Base-by-base conservation (phyloP, 176 grass and related monocot species). In the Carex myosuroides region DNA sequence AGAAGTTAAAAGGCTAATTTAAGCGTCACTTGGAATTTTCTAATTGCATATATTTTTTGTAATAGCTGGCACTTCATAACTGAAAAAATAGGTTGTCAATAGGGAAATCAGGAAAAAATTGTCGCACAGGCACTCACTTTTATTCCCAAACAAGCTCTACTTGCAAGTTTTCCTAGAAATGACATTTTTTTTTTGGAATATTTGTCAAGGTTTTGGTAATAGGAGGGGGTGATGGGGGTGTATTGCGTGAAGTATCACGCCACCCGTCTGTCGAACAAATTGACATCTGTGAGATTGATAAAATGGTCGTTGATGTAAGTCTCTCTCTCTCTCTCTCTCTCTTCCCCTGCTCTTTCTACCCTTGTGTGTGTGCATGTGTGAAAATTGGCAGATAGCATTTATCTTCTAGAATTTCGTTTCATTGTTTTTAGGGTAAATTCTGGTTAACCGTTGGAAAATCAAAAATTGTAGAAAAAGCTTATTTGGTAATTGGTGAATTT, bases 271-370 rank as follows among this genome's bases (percentile, higher is more conserved):
- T 99, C 50, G 91, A 99, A 68, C 91, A 99, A 84, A 95, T 99
- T 82, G 96, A 99, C 81, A 92, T 99, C 74, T 99, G 96, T 81
- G 96, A 99, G 81, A 99, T 99, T 53, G 96, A 99, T 83, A 95
- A 95, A 78, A 94, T 99, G 93, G 96, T 99, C 55, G 85, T 99
- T n/a, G 93, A 99, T 87, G 96, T 98, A 91, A 88, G 92, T 72
- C 26, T 16, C 70, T 84, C 50, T 35, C 41, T 16, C 70, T 74
- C 50, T 35, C 41, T 26, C 26, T 26, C 26, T 71, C 68, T 70
- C 32, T n/a, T 20, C 17, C 16, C 10, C 2, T 50, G 46, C 10
- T 50, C 6, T 18, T n/a, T 32, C 68, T 71, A 41, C 68, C 35
- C 35, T 3, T 21, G 18, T 70, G 29, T 64, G 44, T 48, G 46